Conservation (phyloP, 164 flowering plant genomes). For the Aristolochia californica region DNA sequence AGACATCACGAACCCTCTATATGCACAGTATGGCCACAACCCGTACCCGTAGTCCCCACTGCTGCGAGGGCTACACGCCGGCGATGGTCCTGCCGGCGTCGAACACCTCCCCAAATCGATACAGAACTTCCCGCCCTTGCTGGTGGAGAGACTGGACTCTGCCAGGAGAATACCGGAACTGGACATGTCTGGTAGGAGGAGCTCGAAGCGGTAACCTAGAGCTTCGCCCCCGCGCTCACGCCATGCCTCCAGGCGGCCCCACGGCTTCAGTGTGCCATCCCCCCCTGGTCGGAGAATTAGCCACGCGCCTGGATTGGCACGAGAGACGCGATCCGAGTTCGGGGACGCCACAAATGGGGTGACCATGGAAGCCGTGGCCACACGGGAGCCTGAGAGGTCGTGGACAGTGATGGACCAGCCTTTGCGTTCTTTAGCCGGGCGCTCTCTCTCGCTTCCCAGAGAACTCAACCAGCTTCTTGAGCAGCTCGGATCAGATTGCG, state of each 20-base stretch:
- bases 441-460: slow-evolving; percentile 65
- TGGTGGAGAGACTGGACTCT: slow-evolving; percentile 44
- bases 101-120: slow-evolving; percentile 45
- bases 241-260: slow-evolving; percentile 98
- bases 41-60: slow-evolving; percentile 70
- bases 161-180: slow-evolving; percentile 43
- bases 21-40: slow-evolving; percentile 60
- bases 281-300: slow-evolving; percentile 84
- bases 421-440: slow-evolving; percentile 66
- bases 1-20: slow-evolving; percentile 86
- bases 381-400: slow-evolving; percentile 89
- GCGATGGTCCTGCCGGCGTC: slow-evolving; percentile 28
- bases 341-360: slow-evolving; percentile 95
- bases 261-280: slow-evolving; percentile 25
- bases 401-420: slow-evolving; percentile 97
- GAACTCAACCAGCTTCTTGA: slow-evolving; percentile 63
- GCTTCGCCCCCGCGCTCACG: slow-evolving; percentile 67
- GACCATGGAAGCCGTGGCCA: slow-evolving; percentile 92
- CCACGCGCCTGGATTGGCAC: slow-evolving; percentile 94
- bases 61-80: slow-evolving; percentile 50
- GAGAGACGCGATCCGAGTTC: slow-evolving; percentile 75
- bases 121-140: slow-evolving; percentile 64
- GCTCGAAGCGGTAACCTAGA: slow-evolving; percentile 74
- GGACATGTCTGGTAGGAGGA: slow-evolving; percentile 32
- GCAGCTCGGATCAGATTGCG: slow-evolving; percentile 34